phyloP scores from a whole-genome alignment of 1,139 yeast species.

The Arxiozyma slooffiae region DNA sequence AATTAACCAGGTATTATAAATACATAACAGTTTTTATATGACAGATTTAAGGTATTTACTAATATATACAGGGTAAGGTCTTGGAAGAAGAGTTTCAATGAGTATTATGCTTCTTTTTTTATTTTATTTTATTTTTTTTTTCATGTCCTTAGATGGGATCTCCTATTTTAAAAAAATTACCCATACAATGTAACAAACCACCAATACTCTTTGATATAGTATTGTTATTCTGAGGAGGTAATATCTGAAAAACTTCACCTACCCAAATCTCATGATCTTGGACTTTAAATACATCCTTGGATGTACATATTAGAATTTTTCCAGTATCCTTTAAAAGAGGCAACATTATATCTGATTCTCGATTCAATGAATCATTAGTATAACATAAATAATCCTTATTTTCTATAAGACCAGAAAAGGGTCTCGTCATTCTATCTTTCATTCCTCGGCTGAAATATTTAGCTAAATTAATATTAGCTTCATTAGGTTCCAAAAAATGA shows the following conservation, averaged over 20 bases:
- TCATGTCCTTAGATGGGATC: constrained; percentile 2
- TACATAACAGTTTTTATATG: not conserved
- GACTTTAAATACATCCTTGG: constrained; percentile 44
- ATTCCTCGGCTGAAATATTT: constrained; percentile 55
- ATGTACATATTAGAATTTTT: constrained; percentile 54
- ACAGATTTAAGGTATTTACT: not conserved
- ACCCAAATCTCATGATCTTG: constrained; percentile 88
- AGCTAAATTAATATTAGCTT: constrained; percentile 43
- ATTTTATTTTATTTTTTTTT: no score
- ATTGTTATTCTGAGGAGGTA: constrained; percentile 28
- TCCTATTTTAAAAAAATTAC: constrained; percentile 54
- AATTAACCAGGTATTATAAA: no score
- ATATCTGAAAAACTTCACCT: constrained; percentile 51
- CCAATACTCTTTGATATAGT: constrained; percentile 29
- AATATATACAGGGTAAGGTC: not conserved
- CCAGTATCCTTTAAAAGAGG: constrained; percentile 57
- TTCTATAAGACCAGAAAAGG: constrained; percentile 35
- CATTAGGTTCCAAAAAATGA: constrained; percentile 60
- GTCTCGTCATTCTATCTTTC: constrained; percentile 31
- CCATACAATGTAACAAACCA: constrained; percentile 56
- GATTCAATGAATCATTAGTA: constrained; percentile 29
- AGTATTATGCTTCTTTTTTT: not conserved
- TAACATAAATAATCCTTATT: constrained; percentile 26
- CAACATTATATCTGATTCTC: not conserved
- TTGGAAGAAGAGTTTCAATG: not conserved